A percentile compares a stretch with the other conserved stretches of the same genome.
phyloP scores from a whole-genome alignment of 306 rosid genomes.

The Lablab purpureus region DNA sequence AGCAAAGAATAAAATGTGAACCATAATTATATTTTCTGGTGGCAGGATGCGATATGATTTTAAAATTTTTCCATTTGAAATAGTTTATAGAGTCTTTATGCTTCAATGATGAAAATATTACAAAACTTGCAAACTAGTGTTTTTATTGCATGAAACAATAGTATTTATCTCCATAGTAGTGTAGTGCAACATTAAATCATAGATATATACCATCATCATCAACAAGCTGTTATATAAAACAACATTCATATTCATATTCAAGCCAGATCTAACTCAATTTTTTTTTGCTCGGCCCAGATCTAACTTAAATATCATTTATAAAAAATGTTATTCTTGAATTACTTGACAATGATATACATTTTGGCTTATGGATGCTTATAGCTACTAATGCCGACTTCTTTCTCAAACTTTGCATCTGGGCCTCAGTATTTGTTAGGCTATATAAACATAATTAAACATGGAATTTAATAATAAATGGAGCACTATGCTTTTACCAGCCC shows the following conservation, averaged over 20 bases:
- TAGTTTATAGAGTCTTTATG: conserved; percentile 18
- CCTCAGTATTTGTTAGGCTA: not conserved
- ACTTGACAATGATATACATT: not conserved
- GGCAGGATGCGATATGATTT: conserved; percentile 25
- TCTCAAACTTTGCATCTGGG: not conserved
- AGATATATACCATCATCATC: not conserved
- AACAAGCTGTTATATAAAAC: not conserved
- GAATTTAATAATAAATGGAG: conserved; percentile 19
- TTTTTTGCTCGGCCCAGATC: too few species aligned
- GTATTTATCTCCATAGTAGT: not conserved
- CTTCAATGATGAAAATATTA: conserved; percentile 15
- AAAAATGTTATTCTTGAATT: not conserved
- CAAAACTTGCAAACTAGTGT: not conserved
- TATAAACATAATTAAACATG: not conserved
- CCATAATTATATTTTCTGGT: conserved; percentile 4
- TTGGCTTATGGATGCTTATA: not conserved
- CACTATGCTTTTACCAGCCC: not conserved
- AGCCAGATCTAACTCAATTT: not conserved
- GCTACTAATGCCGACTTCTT: not conserved
- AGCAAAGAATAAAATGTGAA: not conserved
- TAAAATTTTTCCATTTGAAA: conserved; percentile 25
- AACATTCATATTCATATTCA: not conserved
- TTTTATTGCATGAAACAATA: conserved; percentile 10
- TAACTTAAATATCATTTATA: not conserved
- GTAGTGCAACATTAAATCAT: not conserved